Evolutionary conservation across 179 eudicot species (phyloP).

Genomic region (Actinidia arguta): DNA sequence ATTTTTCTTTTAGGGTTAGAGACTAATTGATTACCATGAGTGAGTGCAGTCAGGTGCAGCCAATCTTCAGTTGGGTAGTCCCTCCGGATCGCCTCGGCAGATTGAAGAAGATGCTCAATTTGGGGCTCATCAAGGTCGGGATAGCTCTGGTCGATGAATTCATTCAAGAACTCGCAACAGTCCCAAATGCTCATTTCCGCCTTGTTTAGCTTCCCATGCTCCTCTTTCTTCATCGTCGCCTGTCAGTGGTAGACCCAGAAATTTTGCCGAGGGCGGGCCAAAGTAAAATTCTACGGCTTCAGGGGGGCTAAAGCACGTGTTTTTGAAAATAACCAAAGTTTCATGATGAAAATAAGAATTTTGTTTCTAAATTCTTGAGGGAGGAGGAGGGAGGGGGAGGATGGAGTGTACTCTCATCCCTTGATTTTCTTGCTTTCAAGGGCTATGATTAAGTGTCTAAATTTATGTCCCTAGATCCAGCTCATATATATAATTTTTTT

Average conservation of each 20-base stretch:
- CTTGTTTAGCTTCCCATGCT: slow-evolving; percentile 23
- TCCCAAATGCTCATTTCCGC: slow-evolving; percentile 46
- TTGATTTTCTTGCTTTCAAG: too few relatives aligned
- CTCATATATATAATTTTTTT: too few relatives aligned
- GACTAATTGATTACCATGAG: slow-evolving; percentile 27
- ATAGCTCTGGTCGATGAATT: slow-evolving; percentile 34
- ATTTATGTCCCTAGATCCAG: neutral
- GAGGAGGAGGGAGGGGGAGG: too few relatives aligned
- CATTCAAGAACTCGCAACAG: slow-evolving; percentile 36
- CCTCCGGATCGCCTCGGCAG: slow-evolving; percentile 38
- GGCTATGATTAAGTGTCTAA: neutral
- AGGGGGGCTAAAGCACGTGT: too few relatives aligned
- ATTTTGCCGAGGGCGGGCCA: too few relatives aligned
- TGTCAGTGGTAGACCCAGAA: too few relatives aligned
- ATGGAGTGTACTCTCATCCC: neutral
- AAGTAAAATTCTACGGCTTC: too few relatives aligned
- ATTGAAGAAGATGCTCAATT: slow-evolving; percentile 38
- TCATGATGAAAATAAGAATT: too few relatives aligned
- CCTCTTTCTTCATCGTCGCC: slow-evolving; percentile 14
- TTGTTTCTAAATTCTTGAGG: too few relatives aligned
- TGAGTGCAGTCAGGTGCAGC: slow-evolving; percentile 39
- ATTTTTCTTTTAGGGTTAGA: neutral
- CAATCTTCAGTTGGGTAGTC: slow-evolving; percentile 40
- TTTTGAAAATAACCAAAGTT: too few relatives aligned
- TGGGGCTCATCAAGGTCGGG: slow-evolving; percentile 41